Evolutionary conservation across 176 grass and related monocot species (phyloP), one percentile per base, ranked within the genome.

Genomic region (Carex littledalei): DNA sequence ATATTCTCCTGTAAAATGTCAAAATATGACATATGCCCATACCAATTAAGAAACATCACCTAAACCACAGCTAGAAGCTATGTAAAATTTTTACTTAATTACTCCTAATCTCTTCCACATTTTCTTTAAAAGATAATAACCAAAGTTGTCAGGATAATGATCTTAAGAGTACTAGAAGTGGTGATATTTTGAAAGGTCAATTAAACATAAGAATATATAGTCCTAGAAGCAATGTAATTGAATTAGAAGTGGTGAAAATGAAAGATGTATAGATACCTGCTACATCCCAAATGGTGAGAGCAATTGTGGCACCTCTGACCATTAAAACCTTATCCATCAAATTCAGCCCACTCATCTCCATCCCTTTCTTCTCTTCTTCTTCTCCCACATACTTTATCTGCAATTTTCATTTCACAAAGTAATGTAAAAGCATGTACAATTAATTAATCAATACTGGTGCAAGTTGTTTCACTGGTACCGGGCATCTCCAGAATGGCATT

Each of bases 261-360:
- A 58, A 79, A 62, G 16, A 45, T 45, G 7, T 45, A 16, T 55
- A 41, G 9, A 79, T 90, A 98, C 95, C 95, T 89, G 88, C 93
- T 6, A 98, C 95, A 76, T 98, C 95, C 95, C 95, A 98, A 79
- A 98, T 93, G 72, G 85, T 95, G 68, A 92, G 93, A 15, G 89
- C 91, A 83, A 98, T 94, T 83, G 88, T 88, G 17, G 89, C 95
- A 39, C 86, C 95, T 47, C 89, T 74, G 71, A 98, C 87, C 3
- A 80, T 82, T 37, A 95, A 87, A 14, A 86, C 88, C 85, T 98
- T 98, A 86, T 98, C 95, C 95, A 98, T 98, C 54, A 98, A 86
- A 89, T 98, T 98, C 35, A 98, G 90, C 31, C 95, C 95, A 10
- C 83, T 89, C 89, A 95, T 90, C 86, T 95, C 87, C 87, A 98